Evolutionary conservation across 345 rosid species (phyloP).

Genomic region (Hirschfeldia incana): DNA sequence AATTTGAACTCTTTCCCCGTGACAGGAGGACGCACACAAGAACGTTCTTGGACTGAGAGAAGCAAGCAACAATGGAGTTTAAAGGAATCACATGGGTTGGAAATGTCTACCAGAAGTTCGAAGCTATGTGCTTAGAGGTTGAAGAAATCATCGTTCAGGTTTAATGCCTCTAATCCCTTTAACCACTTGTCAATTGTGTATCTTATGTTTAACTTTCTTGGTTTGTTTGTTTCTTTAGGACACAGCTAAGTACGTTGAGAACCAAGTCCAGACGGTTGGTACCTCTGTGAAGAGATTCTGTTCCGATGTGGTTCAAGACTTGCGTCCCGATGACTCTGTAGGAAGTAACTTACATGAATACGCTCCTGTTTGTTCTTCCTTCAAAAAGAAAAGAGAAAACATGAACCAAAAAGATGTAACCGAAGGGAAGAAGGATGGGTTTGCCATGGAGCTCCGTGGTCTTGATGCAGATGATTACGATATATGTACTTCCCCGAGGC

Average conservation of each 20-base stretch:
- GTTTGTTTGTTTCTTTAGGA: constrained; percentile 45
- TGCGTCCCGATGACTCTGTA: constrained; percentile 46
- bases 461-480: constrained; percentile 43
- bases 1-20: not conserved
- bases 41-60: not conserved
- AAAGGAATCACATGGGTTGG: constrained; percentile 81
- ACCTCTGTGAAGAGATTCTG: constrained; percentile 71
- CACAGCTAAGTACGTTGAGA: constrained; percentile 71
- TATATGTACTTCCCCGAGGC: constrained; percentile 39
- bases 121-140: constrained; percentile 89
- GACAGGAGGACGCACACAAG: constrained; percentile 16
- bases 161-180: not conserved
- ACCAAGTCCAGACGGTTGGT: constrained; percentile 83
- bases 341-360: constrained; percentile 15
- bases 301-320: constrained; percentile 68
- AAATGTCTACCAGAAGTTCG: constrained; percentile 73
- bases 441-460: constrained; percentile 36
- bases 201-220: not conserved
- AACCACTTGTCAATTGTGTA: not conserved
- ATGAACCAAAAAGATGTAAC: constrained; percentile 26
- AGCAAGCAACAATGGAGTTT: constrained; percentile 48
- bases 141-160: constrained; percentile 88
- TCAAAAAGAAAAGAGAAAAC: constrained; percentile 43
- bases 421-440: constrained; percentile 32
- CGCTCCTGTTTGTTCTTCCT: constrained; percentile 42